These are phyloP conservation scores for Podaxis sp. DNA, from an alignment of 768 basidiomycete species.

Conservation along the genomic window DNA sequence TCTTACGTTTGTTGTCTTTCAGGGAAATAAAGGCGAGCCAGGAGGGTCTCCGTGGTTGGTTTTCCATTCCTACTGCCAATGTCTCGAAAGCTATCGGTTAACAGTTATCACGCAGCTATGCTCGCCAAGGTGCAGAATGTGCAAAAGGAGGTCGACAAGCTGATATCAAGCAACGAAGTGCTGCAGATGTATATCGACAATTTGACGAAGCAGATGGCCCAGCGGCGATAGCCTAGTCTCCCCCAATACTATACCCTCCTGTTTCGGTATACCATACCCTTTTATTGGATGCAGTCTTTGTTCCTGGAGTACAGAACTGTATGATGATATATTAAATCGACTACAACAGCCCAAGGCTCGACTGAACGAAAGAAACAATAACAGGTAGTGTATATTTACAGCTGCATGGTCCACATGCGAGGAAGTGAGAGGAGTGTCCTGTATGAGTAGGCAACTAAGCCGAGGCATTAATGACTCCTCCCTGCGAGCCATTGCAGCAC, in stretches of 20 bases:
- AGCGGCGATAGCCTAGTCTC: constrained; percentile 46
- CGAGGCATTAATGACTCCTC: constrained; percentile 54
- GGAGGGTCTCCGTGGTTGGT: constrained; percentile 71
- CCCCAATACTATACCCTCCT: background rate
- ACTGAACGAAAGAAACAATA: background rate
- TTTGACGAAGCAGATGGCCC: constrained; percentile 83
- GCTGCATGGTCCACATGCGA: background rate
- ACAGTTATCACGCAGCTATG: constrained; percentile 45
- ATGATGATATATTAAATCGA: background rate
- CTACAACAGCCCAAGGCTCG: background rate
- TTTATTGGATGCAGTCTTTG: background rate
- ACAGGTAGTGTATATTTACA: background rate
- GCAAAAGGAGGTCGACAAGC: constrained; percentile 79
- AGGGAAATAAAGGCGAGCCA: constrained; percentile 79
- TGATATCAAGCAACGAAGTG: constrained; percentile 75
- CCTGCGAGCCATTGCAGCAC: constrained; percentile 85
- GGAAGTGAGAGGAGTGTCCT: background rate
- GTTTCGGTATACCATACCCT: background rate
- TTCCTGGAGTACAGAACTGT: background rate
- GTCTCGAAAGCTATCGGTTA: background rate
- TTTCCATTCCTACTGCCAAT: background rate
- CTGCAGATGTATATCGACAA: constrained; percentile 91
- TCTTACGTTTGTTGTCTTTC: background rate
- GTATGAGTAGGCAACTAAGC: background rate
- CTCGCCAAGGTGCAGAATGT: constrained; percentile 63